Percentiles rank a stretch among this genome's conserved stretches.
Conservation (phyloP, 768 basidiomycete species). For the Atractiella rhizophila region DNA sequence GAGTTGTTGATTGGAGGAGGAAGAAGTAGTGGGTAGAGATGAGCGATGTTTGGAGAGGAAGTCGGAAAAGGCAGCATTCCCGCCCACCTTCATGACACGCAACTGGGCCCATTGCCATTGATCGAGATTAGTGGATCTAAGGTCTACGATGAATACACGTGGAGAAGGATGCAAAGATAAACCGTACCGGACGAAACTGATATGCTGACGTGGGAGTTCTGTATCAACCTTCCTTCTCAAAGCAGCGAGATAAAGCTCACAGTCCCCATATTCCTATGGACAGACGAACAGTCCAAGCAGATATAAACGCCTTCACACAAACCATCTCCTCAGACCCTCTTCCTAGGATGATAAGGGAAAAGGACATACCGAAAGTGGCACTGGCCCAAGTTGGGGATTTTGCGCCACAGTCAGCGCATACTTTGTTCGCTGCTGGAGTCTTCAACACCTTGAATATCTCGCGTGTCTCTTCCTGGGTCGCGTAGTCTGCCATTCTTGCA, state of each 20-base stretch:
- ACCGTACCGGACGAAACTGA: background rate
- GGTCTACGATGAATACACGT: background rate
- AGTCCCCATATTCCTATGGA: conserved; percentile 91
- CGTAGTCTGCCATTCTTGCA: background rate
- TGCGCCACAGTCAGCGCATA: conserved; percentile 5
- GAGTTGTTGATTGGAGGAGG: conserved; percentile 63
- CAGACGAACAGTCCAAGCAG: conserved; percentile 83
- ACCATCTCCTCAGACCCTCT: no score
- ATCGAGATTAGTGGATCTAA: conserved; percentile 85
- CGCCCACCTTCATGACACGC: conserved; percentile 86
- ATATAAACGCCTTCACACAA: conserved; percentile 95
- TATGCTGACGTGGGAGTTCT: background rate
- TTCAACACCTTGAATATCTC: conserved; percentile 4
- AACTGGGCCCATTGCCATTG: conserved; percentile 75
- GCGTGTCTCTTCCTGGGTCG: conserved; percentile 8
- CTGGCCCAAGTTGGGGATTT: conserved; percentile 70
- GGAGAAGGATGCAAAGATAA: background rate
- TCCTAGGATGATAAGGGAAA: no score
- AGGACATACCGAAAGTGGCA: conserved; percentile 83
- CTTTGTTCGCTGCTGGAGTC: conserved; percentile 1
- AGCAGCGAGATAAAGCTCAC: conserved; percentile 26
- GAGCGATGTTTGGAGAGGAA: conserved; percentile 72
- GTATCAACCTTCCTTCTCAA: background rate
- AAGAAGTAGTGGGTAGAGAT: conserved; percentile 8
- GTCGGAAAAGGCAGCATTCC: conserved; percentile 60